phyloP scores from a whole-genome alignment of 371 early-diverging fungal genomes.

The Ordospora pajunii region DNA sequence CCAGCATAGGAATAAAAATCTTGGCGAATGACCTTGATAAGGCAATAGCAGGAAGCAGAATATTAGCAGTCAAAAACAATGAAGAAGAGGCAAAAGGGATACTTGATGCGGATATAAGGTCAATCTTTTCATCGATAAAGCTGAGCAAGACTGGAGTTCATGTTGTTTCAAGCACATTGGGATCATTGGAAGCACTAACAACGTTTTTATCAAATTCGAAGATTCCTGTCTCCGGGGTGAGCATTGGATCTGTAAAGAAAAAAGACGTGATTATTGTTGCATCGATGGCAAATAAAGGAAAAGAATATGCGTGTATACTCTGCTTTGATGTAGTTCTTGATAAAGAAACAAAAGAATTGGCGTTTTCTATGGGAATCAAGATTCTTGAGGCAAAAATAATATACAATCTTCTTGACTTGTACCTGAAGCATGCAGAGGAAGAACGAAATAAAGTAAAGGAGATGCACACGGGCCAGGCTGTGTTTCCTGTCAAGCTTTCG shows the following conservation, averaged over 20 bases:
- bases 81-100: conserved; percentile 89
- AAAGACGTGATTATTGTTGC: conserved; percentile 86
- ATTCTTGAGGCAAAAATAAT: conserved; percentile 94
- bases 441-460: conserved; percentile 73
- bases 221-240: conserved; percentile 89
- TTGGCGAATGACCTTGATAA: conserved; percentile 85
- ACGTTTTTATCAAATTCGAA: conserved; percentile 80
- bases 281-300: conserved; percentile 76
- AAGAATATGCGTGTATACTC: conserved; percentile 81
- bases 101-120: conserved; percentile 67
- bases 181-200: conserved; percentile 93
- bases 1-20: conserved; percentile 93
- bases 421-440: conserved; percentile 69
- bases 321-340: conserved; percentile 96
- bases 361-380: conserved; percentile 78
- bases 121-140: conserved; percentile 39
- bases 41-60: conserved; percentile 91
- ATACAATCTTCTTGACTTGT: conserved; percentile 94
- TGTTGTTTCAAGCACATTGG: conserved; percentile 95
- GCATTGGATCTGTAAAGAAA: conserved; percentile 93
- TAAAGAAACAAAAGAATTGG: conserved; percentile 81
- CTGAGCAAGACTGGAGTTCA: conserved; percentile 71
- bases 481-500: conserved; percentile 86
- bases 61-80: conserved; percentile 73
- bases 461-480: conserved; percentile 74